A percentile compares a stretch with the other conserved stretches of the same genome.
Conservation (phyloP, 2,329 filamentous ascomycete species). For the Cladosporium sphaerospermum region DNA sequence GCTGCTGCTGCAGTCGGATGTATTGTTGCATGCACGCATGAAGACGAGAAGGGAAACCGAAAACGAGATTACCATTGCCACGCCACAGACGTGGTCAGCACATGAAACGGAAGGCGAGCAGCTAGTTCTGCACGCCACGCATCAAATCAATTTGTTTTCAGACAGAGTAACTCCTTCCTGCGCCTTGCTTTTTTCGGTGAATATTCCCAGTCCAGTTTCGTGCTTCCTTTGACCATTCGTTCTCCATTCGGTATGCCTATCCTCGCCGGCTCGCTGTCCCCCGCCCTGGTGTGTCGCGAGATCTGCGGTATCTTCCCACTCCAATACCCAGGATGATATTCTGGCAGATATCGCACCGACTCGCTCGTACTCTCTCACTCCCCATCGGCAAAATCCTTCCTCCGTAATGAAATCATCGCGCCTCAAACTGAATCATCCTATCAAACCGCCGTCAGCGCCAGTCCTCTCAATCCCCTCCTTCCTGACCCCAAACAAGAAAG, state of each 20-base stretch:
- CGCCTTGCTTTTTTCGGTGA: conserved; percentile 4
- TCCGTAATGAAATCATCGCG: conserved; percentile 51
- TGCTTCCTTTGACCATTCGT: not conserved
- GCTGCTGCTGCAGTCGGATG: too few relatives aligned
- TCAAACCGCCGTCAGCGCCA: not conserved
- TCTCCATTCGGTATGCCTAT: not conserved
- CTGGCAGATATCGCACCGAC: too few relatives aligned
- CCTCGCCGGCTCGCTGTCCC: too few relatives aligned
- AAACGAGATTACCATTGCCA: not conserved
- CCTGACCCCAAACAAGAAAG: too few relatives aligned
- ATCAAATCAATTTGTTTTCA: conserved; percentile 9
- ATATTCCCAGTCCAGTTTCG: not conserved
- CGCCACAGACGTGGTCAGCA: not conserved
- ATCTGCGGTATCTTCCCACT: too few relatives aligned
- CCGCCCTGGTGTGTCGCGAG: too few relatives aligned
- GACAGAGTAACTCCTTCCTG: conserved; percentile 8
- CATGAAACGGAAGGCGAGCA: not conserved
- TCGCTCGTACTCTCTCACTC: too few relatives aligned
- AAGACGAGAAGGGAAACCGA: not conserved
- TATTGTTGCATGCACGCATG: too few relatives aligned
- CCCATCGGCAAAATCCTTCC: not conserved
- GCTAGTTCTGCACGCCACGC: conserved; percentile 4
- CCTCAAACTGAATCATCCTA: conserved; percentile 98
- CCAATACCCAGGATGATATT: too few relatives aligned
- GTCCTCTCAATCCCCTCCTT: too few relatives aligned